A percentile compares a stretch with the other conserved stretches of the same genome.
Conservation (phyloP, 2,329 filamentous ascomycete genomes). For the Aspergillus caelatus region DNA sequence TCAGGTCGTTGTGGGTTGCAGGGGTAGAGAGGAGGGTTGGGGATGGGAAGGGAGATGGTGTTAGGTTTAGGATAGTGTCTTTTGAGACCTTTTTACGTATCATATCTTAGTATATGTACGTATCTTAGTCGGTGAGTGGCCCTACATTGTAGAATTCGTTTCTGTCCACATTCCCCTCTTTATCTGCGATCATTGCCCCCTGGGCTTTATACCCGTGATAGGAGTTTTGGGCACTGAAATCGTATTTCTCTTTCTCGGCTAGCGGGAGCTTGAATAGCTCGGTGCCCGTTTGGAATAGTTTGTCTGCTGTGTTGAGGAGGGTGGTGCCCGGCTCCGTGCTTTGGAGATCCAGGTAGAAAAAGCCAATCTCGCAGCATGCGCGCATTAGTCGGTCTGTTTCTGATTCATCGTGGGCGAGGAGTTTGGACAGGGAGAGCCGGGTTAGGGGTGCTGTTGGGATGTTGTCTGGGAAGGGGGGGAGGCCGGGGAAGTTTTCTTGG, state of each 20-base stretch:
- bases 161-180: constrained; percentile 51
- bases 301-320: constrained; percentile 48
- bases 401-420: constrained; percentile 37
- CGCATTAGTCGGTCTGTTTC: constrained; percentile 42
- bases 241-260: constrained; percentile 58
- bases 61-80: constrained; percentile 53
- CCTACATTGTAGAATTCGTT: constrained; percentile 60
- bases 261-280: constrained; percentile 52
- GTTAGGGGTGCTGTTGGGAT: constrained; percentile 49
- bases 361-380: constrained; percentile 54
- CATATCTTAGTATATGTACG: no score
- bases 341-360: constrained; percentile 60
- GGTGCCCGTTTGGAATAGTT: constrained; percentile 51
- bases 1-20: constrained; percentile 33
- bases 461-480: constrained; percentile 47
- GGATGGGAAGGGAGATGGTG: constrained; percentile 41
- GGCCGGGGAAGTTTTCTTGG: constrained; percentile 25
- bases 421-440: constrained; percentile 43
- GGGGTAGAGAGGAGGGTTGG: constrained; percentile 45
- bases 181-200: constrained; percentile 52
- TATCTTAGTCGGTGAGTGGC: constrained; percentile 3
- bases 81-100: constrained; percentile 47
- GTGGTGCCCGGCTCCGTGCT: constrained; percentile 38
- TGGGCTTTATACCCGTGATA: constrained; percentile 59
- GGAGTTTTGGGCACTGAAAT: constrained; percentile 52